These are phyloP conservation scores for Nemania bipapillata DNA, from an alignment of 2,329 filamentous ascomycete genomes.

Conservation along the genomic window DNA sequence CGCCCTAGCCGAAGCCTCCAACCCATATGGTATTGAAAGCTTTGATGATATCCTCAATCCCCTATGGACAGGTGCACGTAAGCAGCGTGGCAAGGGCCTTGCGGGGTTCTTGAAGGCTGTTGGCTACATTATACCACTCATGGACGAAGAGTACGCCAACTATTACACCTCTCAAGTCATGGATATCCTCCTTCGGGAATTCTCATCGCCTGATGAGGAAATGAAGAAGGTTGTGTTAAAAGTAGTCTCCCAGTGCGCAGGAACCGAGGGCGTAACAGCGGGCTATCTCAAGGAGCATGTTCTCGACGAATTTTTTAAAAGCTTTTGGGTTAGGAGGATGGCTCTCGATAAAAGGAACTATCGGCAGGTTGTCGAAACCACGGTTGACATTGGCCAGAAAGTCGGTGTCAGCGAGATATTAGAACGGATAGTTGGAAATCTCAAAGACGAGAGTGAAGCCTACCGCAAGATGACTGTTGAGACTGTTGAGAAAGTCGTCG, in stretches of 20 bases:
- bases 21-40: slow-evolving; percentile 98
- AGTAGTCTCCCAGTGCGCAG: slow-evolving; percentile 94
- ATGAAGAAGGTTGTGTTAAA: slow-evolving; percentile 99
- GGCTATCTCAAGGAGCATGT: slow-evolving; percentile 96
- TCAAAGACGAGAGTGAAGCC: slow-evolving; percentile 97
- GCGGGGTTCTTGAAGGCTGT: slow-evolving; percentile 97
- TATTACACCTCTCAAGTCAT: slow-evolving; percentile 99
- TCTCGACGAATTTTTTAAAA: slow-evolving; percentile 96
- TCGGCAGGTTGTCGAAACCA: slow-evolving; percentile 96
- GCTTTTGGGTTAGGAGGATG: slow-evolving; percentile 98
- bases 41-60: slow-evolving; percentile 98
- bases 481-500: slow-evolving; percentile 95
- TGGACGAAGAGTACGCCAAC: slow-evolving; percentile 99
- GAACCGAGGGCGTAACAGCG: slow-evolving; percentile 92
- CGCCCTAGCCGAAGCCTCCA: slow-evolving; percentile 92
- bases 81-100: slow-evolving; percentile 94
- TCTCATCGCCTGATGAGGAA: slow-evolving; percentile 95
- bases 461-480: slow-evolving; percentile 99
- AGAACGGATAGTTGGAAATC: slow-evolving; percentile 89
- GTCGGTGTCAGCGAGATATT: slow-evolving; percentile 97
- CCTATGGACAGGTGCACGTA: slow-evolving; percentile 93
- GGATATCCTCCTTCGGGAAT: slow-evolving; percentile 96
- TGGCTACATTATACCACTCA: slow-evolving; percentile 96
- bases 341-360: slow-evolving; percentile 98
- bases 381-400: slow-evolving; percentile 95